These are phyloP conservation scores for Spathaspora hagerdaliae DNA, from an alignment of 805 yeast species.

Conservation along the genomic window DNA sequence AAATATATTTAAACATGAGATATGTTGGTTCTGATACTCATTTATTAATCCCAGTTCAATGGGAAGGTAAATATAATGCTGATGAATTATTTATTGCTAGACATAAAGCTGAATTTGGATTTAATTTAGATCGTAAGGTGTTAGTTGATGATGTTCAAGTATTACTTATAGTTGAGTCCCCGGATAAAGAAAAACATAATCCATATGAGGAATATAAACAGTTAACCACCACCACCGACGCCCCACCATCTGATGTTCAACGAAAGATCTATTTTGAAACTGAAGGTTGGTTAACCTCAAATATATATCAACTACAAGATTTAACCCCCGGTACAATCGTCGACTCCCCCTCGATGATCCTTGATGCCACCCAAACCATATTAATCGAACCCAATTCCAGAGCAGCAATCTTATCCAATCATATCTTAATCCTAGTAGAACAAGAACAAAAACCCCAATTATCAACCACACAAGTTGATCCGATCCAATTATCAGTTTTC, in stretches of 20 bases:
- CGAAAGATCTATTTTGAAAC: slow-evolving; percentile 25
- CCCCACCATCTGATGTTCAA: slow-evolving; percentile 1
- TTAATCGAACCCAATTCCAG: slow-evolving; percentile 28
- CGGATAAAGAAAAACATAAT: slow-evolving; percentile 43
- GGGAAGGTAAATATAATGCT: slow-evolving; percentile 20
- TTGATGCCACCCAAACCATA: slow-evolving; percentile 31
- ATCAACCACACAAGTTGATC: slow-evolving; percentile 26
- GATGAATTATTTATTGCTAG: slow-evolving; percentile 20
- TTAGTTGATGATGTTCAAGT: slow-evolving; percentile 38
- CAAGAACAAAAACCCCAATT: slow-evolving; percentile 18
- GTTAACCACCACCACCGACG: slow-evolving; percentile 11
- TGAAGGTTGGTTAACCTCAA: slow-evolving; percentile 25
- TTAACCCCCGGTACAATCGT: slow-evolving; percentile 19
- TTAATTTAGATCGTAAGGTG: slow-evolving; percentile 29
- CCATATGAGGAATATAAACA: slow-evolving; percentile 41
- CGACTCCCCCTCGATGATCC: slow-evolving; percentile 29
- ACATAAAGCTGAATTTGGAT: slow-evolving; percentile 35
- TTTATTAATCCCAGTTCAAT: slow-evolving; percentile 53
- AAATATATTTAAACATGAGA: slow-evolving; percentile 70
- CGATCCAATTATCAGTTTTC: slow-evolving; percentile 37
- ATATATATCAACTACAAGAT: slow-evolving; percentile 17
- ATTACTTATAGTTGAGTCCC: slow-evolving; percentile 58
- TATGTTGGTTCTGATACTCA: slow-evolving; percentile 90
- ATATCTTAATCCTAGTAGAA: slow-evolving; percentile 28
- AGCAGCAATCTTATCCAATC: slow-evolving; percentile 25